These are phyloP conservation scores for Skeletonema costatum DNA, from an alignment of 108 stramenopile genomes.

Conservation along the genomic window DNA sequence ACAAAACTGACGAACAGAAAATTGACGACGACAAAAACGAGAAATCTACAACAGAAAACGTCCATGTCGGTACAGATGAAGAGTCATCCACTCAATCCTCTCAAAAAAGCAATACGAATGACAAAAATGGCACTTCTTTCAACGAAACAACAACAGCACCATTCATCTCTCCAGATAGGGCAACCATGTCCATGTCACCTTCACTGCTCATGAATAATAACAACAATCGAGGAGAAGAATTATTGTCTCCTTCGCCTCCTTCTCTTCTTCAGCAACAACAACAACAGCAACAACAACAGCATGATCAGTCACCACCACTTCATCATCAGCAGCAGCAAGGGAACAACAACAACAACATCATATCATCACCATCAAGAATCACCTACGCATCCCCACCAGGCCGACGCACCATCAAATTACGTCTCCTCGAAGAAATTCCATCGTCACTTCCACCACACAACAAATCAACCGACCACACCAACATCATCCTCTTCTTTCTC, in stretches of 20 bases:
- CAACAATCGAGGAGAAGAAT: too few relatives aligned
- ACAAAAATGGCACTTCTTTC: background rate
- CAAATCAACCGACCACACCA: background rate
- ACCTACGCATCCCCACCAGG: constrained; percentile 8
- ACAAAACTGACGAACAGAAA: too few relatives aligned
- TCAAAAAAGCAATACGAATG: background rate
- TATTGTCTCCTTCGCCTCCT: background rate
- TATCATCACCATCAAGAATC: constrained; percentile 1
- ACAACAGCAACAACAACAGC: background rate
- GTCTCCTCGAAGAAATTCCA: constrained; percentile 11
- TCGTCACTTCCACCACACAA: background rate
- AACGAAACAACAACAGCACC: background rate
- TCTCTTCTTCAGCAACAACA: background rate
- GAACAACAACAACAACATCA: background rate
- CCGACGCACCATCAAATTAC: constrained; percentile 3
- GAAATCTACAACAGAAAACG: background rate
- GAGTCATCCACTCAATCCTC: background rate
- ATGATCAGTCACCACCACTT: background rate
- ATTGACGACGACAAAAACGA: background rate
- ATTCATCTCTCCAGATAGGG: background rate
- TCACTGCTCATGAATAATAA: background rate
- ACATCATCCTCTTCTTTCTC: background rate
- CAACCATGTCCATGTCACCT: background rate
- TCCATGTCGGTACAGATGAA: background rate
- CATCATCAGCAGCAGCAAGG: background rate